Evolutionary conservation across 306 rosid genomes (phyloP).

Genomic region (Luffa acutangula): DNA sequence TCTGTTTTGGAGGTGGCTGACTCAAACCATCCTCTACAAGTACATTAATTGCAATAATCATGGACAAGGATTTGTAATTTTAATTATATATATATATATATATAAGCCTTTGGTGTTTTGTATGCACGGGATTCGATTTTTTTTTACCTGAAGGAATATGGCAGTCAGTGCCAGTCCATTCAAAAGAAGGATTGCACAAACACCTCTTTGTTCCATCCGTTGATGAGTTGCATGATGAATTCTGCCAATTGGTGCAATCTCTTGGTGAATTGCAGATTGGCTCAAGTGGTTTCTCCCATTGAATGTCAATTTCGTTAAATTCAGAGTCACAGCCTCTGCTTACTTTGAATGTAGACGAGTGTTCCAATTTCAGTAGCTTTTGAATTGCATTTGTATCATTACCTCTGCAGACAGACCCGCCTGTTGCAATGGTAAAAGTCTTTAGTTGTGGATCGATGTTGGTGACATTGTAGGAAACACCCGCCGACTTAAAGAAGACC

Average conservation of each 20-base stretch:
- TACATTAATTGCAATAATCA: background rate
- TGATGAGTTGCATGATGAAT: constrained; percentile 24
- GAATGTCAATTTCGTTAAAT: background rate
- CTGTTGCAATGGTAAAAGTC: background rate
- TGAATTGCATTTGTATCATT: background rate
- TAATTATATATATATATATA: background rate
- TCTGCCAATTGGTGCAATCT: constrained; percentile 22
- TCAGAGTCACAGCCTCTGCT: background rate
- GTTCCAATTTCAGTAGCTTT: background rate
- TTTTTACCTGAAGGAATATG: background rate
- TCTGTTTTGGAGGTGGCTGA: background rate
- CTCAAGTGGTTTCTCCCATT: constrained; percentile 17
- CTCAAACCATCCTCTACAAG: background rate
- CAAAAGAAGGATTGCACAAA: constrained; percentile 15
- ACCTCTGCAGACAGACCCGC: background rate
- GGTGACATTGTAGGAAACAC: background rate
- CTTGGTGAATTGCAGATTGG: constrained; percentile 11
- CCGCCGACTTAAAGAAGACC: background rate
- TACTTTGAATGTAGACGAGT: constrained; percentile 1
- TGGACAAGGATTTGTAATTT: background rate
- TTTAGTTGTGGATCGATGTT: background rate
- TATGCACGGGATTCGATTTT: background rate
- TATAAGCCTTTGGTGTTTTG: background rate
- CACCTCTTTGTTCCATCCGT: constrained; percentile 15
- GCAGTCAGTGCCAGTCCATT: constrained; percentile 22